Conservation (phyloP, 345 rosid species). For the Eucalyptus tenuipes region DNA sequence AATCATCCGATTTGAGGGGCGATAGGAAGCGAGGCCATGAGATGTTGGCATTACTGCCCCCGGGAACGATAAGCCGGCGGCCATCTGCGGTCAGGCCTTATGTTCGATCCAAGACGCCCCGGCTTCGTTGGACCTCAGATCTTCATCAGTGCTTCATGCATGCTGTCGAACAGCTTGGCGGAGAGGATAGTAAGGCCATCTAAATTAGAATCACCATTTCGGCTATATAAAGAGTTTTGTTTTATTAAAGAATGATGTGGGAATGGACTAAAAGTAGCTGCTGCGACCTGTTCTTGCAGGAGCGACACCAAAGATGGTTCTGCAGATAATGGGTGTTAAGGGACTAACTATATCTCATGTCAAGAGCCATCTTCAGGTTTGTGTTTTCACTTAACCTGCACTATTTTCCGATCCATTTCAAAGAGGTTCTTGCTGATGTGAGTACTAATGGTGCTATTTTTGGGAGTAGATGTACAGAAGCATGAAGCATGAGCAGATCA, state of each 20-base stretch:
- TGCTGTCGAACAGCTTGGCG: slow-evolving; percentile 58
- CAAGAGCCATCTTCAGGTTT: slow-evolving; percentile 81
- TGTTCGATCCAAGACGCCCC: slow-evolving; percentile 43
- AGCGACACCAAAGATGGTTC: slow-evolving; percentile 65
- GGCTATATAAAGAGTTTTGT: not conserved
- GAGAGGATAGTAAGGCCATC: slow-evolving; percentile 43
- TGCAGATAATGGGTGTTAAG: slow-evolving; percentile 50
- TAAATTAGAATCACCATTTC: not conserved
- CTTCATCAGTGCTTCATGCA: slow-evolving; percentile 52
- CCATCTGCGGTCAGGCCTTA: slow-evolving; percentile 22
- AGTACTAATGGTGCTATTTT: not conserved
- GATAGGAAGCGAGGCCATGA: not conserved
- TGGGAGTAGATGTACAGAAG: slow-evolving; percentile 53
- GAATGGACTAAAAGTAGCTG: not conserved
- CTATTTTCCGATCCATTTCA: not conserved
- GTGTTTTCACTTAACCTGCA: not conserved
- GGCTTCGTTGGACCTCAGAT: slow-evolving; percentile 55
- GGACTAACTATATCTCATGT: slow-evolving; percentile 67
- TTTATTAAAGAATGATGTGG: not conserved
- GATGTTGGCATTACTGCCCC: not conserved
- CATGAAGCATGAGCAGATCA: slow-evolving; percentile 51
- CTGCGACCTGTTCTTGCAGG: slow-evolving; percentile 7
- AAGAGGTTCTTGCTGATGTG: no score
- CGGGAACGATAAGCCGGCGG: not conserved
- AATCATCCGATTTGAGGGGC: not conserved